Evolutionary conservation across 2,329 filamentous ascomycete genomes (phyloP).

Genomic region (Xylaria digitata): DNA sequence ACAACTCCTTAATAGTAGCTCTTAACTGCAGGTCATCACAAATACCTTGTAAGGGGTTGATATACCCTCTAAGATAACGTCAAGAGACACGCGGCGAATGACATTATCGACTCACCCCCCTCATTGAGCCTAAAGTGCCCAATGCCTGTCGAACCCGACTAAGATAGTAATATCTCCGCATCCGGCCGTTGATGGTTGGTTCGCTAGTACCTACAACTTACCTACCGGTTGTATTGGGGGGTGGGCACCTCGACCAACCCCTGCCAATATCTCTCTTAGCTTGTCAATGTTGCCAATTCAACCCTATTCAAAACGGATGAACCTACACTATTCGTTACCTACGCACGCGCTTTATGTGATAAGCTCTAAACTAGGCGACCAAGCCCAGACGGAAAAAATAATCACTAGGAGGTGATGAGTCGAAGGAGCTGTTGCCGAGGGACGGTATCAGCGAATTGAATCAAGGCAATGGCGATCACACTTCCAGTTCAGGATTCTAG

Average conservation of each 20-base stretch:
- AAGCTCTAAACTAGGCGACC: constrained; percentile 13
- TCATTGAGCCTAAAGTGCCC: constrained; percentile 50
- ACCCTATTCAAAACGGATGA: neutral
- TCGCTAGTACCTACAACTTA: constrained; percentile 15
- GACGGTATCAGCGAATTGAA: constrained; percentile 10
- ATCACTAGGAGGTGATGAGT: neutral
- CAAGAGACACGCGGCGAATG: neutral
- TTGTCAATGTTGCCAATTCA: constrained; percentile 14
- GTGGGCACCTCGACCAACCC: neutral
- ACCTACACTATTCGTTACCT: neutral
- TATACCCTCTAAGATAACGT: neutral
- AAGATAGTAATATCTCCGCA: constrained; percentile 42
- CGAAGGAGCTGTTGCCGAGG: constrained; percentile 17
- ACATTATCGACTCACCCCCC: constrained; percentile 33
- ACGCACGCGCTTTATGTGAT: neutral
- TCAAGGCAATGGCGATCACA: constrained; percentile 6
- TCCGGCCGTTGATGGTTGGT: constrained; percentile 40
- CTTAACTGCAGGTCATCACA: constrained; percentile 27
- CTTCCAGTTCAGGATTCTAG: constrained; percentile 8
- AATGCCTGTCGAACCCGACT: constrained; percentile 19
- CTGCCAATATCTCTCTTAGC: constrained; percentile 10
- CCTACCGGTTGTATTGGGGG: constrained; percentile 17
- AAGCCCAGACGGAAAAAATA: constrained; percentile 23
- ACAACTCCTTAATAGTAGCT: constrained; percentile 7
- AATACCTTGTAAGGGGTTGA: constrained; percentile 18